These are phyloP conservation scores for Ocimum tenuiflorum DNA, from an alignment of 257 asterid genomes.

Conservation along the genomic window DNA sequence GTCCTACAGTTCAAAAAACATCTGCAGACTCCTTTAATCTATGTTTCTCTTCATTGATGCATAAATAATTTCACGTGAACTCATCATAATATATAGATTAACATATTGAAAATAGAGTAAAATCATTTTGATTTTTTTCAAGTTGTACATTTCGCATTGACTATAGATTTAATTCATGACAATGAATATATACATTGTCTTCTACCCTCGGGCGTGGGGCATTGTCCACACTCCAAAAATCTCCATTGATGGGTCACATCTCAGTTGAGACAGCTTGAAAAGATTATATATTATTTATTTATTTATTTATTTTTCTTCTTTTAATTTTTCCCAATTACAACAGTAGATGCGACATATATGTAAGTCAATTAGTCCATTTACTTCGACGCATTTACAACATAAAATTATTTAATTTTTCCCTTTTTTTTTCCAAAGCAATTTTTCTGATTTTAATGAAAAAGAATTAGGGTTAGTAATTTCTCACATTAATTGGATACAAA, in stretches of 20 bases:
- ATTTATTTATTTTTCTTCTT: neutral
- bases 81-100: too few relatives aligned
- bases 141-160: conserved; percentile 18
- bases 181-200: neutral
- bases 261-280: conserved; percentile 12
- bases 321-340: neutral
- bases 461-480: too few relatives aligned
- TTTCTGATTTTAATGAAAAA: too few relatives aligned
- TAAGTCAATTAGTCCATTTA: neutral
- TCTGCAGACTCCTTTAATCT: too few relatives aligned
- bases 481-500: too few relatives aligned
- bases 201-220: conserved; percentile 19
- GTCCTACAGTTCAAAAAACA: too few relatives aligned
- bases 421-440: too few relatives aligned
- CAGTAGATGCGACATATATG: neutral
- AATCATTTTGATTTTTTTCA: too few relatives aligned
- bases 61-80: too few relatives aligned
- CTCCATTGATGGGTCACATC: conserved; percentile 22
- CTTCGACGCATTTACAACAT: neutral
- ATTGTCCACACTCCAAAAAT: conserved; percentile 5
- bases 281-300: neutral
- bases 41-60: too few relatives aligned
- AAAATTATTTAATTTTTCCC: too few relatives aligned
- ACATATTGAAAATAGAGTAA: too few relatives aligned
- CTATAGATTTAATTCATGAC: neutral